phyloP scores from a whole-genome alignment of 768 basidiomycete genomes.

The Serpula lacrymans region DNA sequence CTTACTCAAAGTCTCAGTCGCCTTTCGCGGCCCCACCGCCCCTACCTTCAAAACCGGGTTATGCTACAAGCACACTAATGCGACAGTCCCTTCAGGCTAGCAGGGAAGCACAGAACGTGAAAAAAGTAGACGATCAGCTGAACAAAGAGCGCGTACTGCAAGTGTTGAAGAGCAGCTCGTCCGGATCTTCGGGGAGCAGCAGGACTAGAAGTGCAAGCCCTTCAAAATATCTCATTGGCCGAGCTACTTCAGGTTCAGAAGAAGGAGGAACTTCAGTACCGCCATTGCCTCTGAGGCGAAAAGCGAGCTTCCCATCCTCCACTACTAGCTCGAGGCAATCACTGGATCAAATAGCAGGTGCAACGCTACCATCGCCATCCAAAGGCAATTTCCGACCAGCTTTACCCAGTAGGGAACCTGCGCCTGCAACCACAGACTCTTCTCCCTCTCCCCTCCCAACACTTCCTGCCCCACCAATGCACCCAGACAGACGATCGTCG shows the following conservation, averaged over 20 bases:
- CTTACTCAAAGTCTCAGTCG: not conserved
- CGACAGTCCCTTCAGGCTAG: constrained; percentile 71
- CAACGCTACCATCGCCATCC: constrained; percentile 16
- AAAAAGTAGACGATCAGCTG: constrained; percentile 62
- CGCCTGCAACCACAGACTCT: constrained; percentile 13
- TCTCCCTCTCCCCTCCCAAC: constrained; percentile 22
- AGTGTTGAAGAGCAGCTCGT: constrained; percentile 63
- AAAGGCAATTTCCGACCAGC: constrained; percentile 16
- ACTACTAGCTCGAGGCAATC: constrained; percentile 32
- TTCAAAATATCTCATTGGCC: constrained; percentile 15
- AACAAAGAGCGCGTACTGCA: constrained; percentile 69
- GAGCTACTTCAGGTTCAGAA: constrained; percentile 14
- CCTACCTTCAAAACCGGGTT: constrained; percentile 27
- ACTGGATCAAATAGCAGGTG: constrained; percentile 41
- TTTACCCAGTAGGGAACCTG: constrained; percentile 18
- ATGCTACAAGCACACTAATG: constrained; percentile 64
- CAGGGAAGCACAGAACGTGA: constrained; percentile 66
- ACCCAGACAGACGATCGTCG: constrained; percentile 49
- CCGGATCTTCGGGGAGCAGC: constrained; percentile 14
- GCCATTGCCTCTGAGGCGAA: constrained; percentile 34
- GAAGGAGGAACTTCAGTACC: constrained; percentile 22
- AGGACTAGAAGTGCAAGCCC: constrained; percentile 31
- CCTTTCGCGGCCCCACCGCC: constrained; percentile 15
- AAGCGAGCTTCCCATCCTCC: constrained; percentile 31
- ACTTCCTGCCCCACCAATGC: constrained; percentile 45